These are phyloP conservation scores for Didymella pomorum DNA, from an alignment of 2,329 filamentous ascomycete genomes.

Conservation along the genomic window DNA sequence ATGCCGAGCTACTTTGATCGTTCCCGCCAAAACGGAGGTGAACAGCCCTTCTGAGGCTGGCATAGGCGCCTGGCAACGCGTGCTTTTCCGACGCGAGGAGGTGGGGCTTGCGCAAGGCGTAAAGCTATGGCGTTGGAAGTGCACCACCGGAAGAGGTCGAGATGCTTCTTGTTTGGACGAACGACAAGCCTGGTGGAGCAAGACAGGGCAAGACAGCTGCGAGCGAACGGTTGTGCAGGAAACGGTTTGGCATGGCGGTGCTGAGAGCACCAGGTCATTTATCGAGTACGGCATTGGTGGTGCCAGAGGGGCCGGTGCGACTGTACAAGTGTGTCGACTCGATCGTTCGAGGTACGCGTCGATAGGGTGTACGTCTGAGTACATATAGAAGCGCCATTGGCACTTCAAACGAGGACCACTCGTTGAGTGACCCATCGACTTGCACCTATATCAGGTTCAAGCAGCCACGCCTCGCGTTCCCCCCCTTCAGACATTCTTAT, in stretches of 20 bases:
- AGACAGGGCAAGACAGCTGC: constrained; percentile 1
- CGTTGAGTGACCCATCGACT: not conserved
- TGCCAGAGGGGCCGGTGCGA: not conserved
- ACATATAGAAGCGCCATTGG: constrained; percentile 7
- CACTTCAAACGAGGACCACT: not conserved
- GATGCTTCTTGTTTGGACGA: constrained; percentile 1
- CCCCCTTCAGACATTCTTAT: not conserved
- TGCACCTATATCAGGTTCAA: not conserved
- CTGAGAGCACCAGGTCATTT: constrained; percentile 1
- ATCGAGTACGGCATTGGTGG: constrained; percentile 2
- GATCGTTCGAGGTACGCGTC: not conserved
- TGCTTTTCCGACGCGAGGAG: not conserved
- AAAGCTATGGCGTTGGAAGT: constrained; percentile 9
- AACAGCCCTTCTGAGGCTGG: not conserved
- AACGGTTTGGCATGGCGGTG: constrained; percentile 6
- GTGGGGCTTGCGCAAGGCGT: constrained; percentile 9
- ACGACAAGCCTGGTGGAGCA: not conserved
- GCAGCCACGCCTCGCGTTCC: not conserved
- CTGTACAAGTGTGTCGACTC: not conserved
- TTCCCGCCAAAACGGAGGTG: not conserved
- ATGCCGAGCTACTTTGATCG: constrained; percentile 1
- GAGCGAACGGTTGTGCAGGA: constrained; percentile 1
- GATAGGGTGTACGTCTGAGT: constrained; percentile 2
- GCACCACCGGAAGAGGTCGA: constrained; percentile 3
- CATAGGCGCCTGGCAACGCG: not conserved